These are phyloP conservation scores for Yamadazyma scolyti DNA, from an alignment of 805 yeast species.

Conservation along the genomic window DNA sequence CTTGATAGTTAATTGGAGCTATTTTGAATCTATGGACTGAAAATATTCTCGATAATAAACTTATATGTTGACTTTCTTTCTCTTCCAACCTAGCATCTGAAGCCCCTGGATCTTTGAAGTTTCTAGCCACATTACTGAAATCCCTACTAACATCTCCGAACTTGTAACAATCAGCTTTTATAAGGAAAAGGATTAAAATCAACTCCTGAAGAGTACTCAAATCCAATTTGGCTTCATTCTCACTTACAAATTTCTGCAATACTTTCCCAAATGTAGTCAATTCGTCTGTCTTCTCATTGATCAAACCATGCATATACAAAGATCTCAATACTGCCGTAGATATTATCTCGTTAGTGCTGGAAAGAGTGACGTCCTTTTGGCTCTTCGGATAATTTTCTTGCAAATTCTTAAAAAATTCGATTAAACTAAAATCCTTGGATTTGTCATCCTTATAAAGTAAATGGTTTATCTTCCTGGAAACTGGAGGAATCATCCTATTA, in stretches of 20 bases:
- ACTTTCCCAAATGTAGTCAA: slow-evolving; percentile 52
- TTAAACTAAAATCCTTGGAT: slow-evolving; percentile 19
- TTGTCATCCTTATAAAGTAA: slow-evolving; percentile 13
- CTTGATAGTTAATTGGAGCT: slow-evolving; percentile 52
- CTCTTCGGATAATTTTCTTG: slow-evolving; percentile 16
- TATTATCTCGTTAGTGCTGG: slow-evolving; percentile 48
- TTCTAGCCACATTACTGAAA: slow-evolving; percentile 28
- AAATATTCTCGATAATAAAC: slow-evolving; percentile 34
- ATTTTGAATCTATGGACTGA: slow-evolving; percentile 33
- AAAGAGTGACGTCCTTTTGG: slow-evolving; percentile 23
- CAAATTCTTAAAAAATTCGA: slow-evolving; percentile 18
- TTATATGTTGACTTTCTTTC: slow-evolving; percentile 33
- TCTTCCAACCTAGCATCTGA: slow-evolving; percentile 32
- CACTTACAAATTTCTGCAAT: slow-evolving; percentile 31
- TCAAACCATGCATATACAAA: slow-evolving; percentile 48
- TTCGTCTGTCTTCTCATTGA: slow-evolving; percentile 37
- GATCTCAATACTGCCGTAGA: slow-evolving; percentile 55
- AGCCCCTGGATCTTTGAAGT: slow-evolving; percentile 25
- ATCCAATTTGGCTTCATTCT: slow-evolving; percentile 10
- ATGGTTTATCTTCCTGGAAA: slow-evolving; percentile 34
- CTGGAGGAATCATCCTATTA: slow-evolving; percentile 53
- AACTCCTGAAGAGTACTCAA: slow-evolving; percentile 35
- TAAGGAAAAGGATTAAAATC: slow-evolving; percentile 45
- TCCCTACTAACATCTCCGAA: slow-evolving; percentile 34
- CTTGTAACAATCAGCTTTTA: slow-evolving; percentile 34